Base-by-base conservation (phyloP, 2,329 filamentous ascomycete genomes). In the Pseudogymnoascus sp. region DNA sequence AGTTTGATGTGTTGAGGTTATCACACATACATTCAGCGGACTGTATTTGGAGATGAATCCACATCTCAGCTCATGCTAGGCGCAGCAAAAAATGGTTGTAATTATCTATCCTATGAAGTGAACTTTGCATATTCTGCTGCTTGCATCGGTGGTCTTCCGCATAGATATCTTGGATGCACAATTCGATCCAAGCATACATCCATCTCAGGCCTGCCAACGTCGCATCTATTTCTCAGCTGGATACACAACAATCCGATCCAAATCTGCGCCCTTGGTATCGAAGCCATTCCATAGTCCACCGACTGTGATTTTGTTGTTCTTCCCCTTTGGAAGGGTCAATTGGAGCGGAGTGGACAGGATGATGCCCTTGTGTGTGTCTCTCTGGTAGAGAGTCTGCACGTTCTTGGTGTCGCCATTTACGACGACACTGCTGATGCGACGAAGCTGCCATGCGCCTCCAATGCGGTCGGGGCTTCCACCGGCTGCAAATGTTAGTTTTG, bases 201-300 rank as follows among this genome's bases (percentile, higher is more conserved):
- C 45, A 19, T 37, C 34, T 14, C 13, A 37, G 34, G 34, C 11
- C 28, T 31, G 28, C 28, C 28, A 23, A 23, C 23, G 23, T 23
- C 36, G n/a, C 43, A 31, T 43, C 36, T 64, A 70, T 23, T 67
- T 66, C 72, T 86, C 83, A 0, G 82, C 75, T 0, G 83, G 84
- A 71, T 86, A 86, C 0, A 87, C 84, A 1, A 86, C 78, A 68
- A 87, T 81, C 13, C 78, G 77, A 67, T 87, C 84, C 21, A 87
- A 69, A 69, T 87, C 84, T 0, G 82, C 84, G 0, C 83, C 83
- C 71, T 83, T 85, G 16, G 78, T 77, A 63, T 84, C 81, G 57
- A 83, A 76, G 0, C 83, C 83, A 63, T 87, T 86, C 60, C 73
- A 77, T 54, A 86, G 65, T 0, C 85, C 84, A 0, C 84, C 83